A percentile compares a stretch with the other conserved stretches of the same genome.
Evolutionary conservation across 768 basidiomycete species (phyloP).

Genomic region (Clathrus columnatus): DNA sequence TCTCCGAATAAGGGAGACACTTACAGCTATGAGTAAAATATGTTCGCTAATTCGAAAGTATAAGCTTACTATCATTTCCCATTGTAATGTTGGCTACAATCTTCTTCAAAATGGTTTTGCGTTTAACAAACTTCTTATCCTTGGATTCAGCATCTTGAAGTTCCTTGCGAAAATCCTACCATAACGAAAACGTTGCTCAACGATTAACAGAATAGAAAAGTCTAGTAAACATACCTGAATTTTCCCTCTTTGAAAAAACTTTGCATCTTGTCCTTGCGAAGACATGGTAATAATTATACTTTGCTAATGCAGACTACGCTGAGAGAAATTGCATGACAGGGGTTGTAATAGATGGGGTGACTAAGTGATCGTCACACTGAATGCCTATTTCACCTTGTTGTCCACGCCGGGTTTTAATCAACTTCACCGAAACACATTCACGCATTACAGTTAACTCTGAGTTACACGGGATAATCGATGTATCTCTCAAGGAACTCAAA

Average conservation of each 20-base stretch:
- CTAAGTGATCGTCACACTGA: not conserved
- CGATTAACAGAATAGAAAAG: not conserved
- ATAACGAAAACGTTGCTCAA: conserved; percentile 12
- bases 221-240: conserved; percentile 55
- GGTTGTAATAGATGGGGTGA: not conserved
- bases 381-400: not conserved
- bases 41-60: conserved; percentile 14
- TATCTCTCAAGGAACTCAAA: conserved; percentile 20
- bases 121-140: conserved; percentile 92
- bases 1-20: conserved; percentile 96
- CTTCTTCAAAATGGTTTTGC: conserved; percentile 93
- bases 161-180: conserved; percentile 82
- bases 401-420: not conserved
- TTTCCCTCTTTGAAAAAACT: conserved; percentile 88
- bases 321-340: conserved; percentile 6
- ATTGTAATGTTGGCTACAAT: conserved; percentile 99
- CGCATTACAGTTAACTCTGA: conserved; percentile 15
- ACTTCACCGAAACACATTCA: not conserved
- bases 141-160: conserved; percentile 86
- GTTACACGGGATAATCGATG: conserved; percentile 23
- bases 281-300: conserved; percentile 4
- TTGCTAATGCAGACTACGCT: not conserved
- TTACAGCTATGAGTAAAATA: conserved; percentile 22
- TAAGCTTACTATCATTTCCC: conserved; percentile 94
- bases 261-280: conserved; percentile 66